Percentiles rank a stretch among this genome's conserved stretches.
These are phyloP conservation scores for Aethionema arabicum DNA, from an alignment of 345 rosid species.

Conservation along the genomic window DNA sequence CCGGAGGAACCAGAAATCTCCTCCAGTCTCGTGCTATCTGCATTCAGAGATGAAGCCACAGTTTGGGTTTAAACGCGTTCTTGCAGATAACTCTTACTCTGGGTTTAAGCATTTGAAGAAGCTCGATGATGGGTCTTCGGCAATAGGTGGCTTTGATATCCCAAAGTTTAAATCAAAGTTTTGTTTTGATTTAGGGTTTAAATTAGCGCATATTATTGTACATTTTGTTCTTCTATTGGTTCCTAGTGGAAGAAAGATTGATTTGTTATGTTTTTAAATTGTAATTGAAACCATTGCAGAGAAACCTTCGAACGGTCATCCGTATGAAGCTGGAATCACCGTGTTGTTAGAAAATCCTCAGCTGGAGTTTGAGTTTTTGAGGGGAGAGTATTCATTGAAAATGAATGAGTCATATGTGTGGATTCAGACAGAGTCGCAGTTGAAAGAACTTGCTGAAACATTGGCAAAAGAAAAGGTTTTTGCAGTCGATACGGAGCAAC, in stretches of 20 bases:
- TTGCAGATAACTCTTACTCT: constrained; percentile 85
- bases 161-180: constrained; percentile 8
- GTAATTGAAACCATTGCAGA: constrained; percentile 41
- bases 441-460: constrained; percentile 61
- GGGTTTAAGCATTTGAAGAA: constrained; percentile 69
- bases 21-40: constrained; percentile 55
- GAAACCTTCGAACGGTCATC: constrained; percentile 50
- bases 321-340: constrained; percentile 59
- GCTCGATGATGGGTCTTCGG: constrained; percentile 32
- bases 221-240: background rate
- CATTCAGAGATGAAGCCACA: constrained; percentile 73
- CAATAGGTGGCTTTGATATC: constrained; percentile 18
- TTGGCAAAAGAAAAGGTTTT: constrained; percentile 56
- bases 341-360: constrained; percentile 52
- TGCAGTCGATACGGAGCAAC: constrained; percentile 92
- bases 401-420: constrained; percentile 57
- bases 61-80: constrained; percentile 62
- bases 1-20: constrained; percentile 37
- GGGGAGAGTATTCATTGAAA: constrained; percentile 36
- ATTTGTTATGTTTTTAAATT: constrained; percentile 13
- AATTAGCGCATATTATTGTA: constrained; percentile 4
- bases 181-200: background rate
- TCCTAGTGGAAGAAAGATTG: too few relatives aligned
- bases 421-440: constrained; percentile 61
- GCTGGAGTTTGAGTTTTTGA: constrained; percentile 39